Evolutionary conservation across 495 filamentous ascomycete genomes (phyloP).

Genomic region (Hypoxylon trugodes): DNA sequence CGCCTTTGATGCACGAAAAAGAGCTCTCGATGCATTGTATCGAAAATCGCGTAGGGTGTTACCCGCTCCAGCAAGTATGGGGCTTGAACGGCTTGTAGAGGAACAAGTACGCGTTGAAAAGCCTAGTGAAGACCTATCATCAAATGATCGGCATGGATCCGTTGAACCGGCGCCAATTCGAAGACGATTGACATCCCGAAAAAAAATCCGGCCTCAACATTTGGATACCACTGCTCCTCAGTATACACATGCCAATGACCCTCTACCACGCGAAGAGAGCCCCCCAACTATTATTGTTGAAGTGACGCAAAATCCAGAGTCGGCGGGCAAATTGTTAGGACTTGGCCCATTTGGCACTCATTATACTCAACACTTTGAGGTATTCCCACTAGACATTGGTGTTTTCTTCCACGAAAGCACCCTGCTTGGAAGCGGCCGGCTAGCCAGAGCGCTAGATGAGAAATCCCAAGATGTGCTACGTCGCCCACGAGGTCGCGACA

Average conservation of each 20-base stretch:
- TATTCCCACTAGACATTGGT: constrained; percentile 69
- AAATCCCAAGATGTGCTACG: constrained; percentile 39
- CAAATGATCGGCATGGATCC: constrained; percentile 36
- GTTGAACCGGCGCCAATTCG: constrained; percentile 37
- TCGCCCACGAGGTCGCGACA: constrained; percentile 34
- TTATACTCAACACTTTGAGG: constrained; percentile 80
- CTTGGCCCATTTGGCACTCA: constrained; percentile 67
- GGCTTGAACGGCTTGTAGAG: constrained; percentile 41
- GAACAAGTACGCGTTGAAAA: constrained; percentile 27
- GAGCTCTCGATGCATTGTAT: constrained; percentile 57
- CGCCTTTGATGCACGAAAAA: constrained; percentile 54
- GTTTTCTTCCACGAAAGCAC: constrained; percentile 81
- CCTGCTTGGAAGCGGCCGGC: constrained; percentile 76
- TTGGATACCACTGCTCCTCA: constrained; percentile 59
- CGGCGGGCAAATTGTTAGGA: constrained; percentile 58
- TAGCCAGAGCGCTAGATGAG: constrained; percentile 60
- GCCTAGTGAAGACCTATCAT: constrained; percentile 32
- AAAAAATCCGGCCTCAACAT: constrained; percentile 59
- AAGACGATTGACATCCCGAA: constrained; percentile 50
- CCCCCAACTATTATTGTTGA: constrained; percentile 22
- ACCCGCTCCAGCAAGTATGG: constrained; percentile 27
- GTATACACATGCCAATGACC: constrained; percentile 59
- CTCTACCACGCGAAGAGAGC: constrained; percentile 46
- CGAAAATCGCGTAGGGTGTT: constrained; percentile 48
- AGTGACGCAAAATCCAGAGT: constrained; percentile 32